Base-by-base conservation (phyloP, 2,329 filamentous ascomycete species). In the Grosmannia penicillata region DNA sequence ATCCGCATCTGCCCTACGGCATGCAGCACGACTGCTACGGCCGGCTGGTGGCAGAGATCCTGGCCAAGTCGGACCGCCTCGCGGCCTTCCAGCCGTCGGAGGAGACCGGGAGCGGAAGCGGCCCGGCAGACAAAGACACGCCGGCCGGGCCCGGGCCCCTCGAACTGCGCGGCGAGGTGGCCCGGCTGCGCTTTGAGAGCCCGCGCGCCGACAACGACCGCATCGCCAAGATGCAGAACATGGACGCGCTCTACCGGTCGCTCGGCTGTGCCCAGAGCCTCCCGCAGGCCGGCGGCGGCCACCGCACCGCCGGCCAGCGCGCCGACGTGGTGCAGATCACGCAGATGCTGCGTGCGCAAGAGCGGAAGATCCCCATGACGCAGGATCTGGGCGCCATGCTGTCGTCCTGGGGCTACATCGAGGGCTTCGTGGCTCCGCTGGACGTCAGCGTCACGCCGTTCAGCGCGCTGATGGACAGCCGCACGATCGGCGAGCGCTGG, bases 21-120 rank as follows among this genome's bases (percentile, higher is more conserved):
- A 51, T 60, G 13, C 63, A 66, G 25, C 56, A 59, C 22, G 61
- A 65, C 25, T 50, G 50, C 1, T 54, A 58, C 13, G 48, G 50
- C 4, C 45, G 47, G 6, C 40, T 59, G 0, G 54, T 56, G 1
- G 35, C 45, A 4, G 17, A 35, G 0, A 56, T 65, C 10, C 17
- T 55, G 0, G 25, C 23, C 0, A 53, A 56, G 15, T 62, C 60
- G 0, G 45, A 45, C 1, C 43, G 45, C 0, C 48, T 64, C 0
- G n/a, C n/a, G n/a, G n/a, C n/a, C n/a, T n/a, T n/a, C n/a, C n/a
- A n/a, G n/a, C n/a, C n/a, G n/a, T n/a, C n/a, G n/a, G n/a, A n/a
- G n/a, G n/a, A n/a, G n/a, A n/a, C n/a, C n/a, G n/a, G n/a, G n/a
- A n/a, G n/a, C n/a, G n/a, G n/a, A n/a, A n/a, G n/a, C n/a, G n/a